These are phyloP conservation scores for Rhodotorula taiwanensis DNA, from an alignment of 768 basidiomycete genomes.

Conservation along the genomic window DNA sequence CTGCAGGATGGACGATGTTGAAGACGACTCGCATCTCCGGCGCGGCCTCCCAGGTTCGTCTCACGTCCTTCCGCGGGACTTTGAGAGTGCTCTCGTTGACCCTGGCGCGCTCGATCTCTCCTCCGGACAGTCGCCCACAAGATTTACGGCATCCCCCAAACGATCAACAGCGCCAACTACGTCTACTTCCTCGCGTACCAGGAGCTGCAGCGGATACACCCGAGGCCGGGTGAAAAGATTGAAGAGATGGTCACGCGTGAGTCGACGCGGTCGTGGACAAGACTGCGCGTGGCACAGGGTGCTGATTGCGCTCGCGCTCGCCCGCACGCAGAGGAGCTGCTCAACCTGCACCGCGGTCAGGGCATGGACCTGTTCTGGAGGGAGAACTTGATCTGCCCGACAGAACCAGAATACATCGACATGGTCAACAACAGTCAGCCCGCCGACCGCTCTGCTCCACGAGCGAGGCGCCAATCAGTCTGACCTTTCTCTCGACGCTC, in stretches of 20 bases:
- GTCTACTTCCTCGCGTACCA: constrained; percentile 91
- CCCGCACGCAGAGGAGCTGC: constrained; percentile 54
- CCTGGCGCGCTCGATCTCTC: neutral
- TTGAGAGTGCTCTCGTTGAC: neutral
- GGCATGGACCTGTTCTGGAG: constrained; percentile 92
- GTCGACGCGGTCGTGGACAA: constrained; percentile 29
- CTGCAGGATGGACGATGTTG: constrained; percentile 43
- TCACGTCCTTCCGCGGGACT: neutral
- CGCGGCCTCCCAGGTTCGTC: constrained; percentile 69
- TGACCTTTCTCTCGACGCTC: neutral
- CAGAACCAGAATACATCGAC: constrained; percentile 83
- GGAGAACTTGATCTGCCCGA: constrained; percentile 81
- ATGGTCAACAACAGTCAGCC: constrained; percentile 93
- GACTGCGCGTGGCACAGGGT: constrained; percentile 36
- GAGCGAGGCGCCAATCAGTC: neutral
- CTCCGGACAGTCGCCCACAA: constrained; percentile 67
- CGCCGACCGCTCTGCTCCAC: constrained; percentile 28
- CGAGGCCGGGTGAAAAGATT: constrained; percentile 44
- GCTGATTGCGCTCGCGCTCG: constrained; percentile 40
- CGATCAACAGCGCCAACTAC: constrained; percentile 95
- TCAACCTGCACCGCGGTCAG: constrained; percentile 89
- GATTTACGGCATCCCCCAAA: constrained; percentile 93
- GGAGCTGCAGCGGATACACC: constrained; percentile 51
- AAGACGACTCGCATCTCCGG: constrained; percentile 46
- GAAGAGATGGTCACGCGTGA: constrained; percentile 69